These are phyloP conservation scores for Pseudogymnoascus destructans DNA, from an alignment of 2,329 filamentous ascomycete species.

Conservation along the genomic window DNA sequence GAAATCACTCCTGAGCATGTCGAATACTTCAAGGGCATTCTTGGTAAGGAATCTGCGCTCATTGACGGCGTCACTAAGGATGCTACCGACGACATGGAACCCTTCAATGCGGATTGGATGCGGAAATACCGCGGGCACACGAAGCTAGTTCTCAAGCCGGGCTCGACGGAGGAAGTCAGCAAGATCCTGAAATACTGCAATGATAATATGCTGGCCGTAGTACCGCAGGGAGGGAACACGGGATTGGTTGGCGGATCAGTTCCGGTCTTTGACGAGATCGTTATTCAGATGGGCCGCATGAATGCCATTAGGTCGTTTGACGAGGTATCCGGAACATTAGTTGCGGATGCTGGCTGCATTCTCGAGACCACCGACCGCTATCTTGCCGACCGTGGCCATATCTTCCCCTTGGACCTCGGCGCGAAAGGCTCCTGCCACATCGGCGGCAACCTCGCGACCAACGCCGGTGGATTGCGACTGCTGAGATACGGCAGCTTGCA, in stretches of 20 bases:
- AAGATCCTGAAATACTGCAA: constrained; percentile 91
- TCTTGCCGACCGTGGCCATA: constrained; percentile 67
- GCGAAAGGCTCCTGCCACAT: constrained; percentile 96
- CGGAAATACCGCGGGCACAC: constrained; percentile 91
- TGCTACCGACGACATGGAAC: constrained; percentile 66
- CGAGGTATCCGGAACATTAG: constrained; percentile 78
- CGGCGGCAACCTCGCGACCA: constrained; percentile 90
- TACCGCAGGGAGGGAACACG: constrained; percentile 94
- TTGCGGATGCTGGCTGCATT: constrained; percentile 82
- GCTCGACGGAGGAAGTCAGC: constrained; percentile 76
- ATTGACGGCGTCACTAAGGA: constrained; percentile 71
- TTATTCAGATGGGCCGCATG: constrained; percentile 83
- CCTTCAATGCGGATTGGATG: constrained; percentile 98
- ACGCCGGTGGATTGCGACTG: constrained; percentile 81
- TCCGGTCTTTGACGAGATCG: constrained; percentile 96
- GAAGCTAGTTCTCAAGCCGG: constrained; percentile 74
- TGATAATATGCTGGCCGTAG: constrained; percentile 78
- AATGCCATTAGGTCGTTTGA: constrained; percentile 86
- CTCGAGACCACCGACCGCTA: constrained; percentile 81
- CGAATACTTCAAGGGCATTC: constrained; percentile 64
- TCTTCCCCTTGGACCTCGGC: constrained; percentile 94
- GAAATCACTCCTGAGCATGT: constrained; percentile 68
- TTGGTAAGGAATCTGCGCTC: constrained; percentile 66
- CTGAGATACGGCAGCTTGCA: constrained; percentile 90
- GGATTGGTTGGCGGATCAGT: constrained; percentile 91